Base-by-base conservation (phyloP, 345 rosid species). In the Pugionium dolabratum region DNA sequence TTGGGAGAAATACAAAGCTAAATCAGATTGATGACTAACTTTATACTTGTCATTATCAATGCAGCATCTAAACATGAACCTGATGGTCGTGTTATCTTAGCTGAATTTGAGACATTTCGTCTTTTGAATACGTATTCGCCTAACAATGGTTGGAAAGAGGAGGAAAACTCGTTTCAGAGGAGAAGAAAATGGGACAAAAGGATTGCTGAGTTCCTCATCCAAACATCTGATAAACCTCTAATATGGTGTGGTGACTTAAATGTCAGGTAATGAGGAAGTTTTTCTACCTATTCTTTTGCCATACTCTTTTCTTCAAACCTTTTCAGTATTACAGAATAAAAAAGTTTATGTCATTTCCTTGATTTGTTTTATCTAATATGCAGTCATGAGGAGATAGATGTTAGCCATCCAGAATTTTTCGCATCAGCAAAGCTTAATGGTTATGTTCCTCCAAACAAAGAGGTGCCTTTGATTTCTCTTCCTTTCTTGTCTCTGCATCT, bases 201-300 rank as follows among this genome's bases (percentile, higher is more conserved):
- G 79, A 75, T 90, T 28, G 80, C 81, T 27, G 96, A 94, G 66
- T 88, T 93, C 75, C 85, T 83, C 70, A 43, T 69, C 40, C 84
- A 76, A 73, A 51, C 70, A 11, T 85, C 95, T 45, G 89, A 85
- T 75, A 94, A 90, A 76, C 95, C 95, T 79, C 82, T 94, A 44
- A 85, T 94, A 50, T 90, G 99, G 97, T 94, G 97, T 40, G 99
- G 99, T 44, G 99, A 94, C 80, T 80, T 94, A 72, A 94, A 94
- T 77, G 96, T 88, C 54, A 94, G 99, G 97, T 72, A 49, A 45
- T 42, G 55, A 47, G 25, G 31, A 52, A 25, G 0, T 10, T 26
- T 42, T 31, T 62, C 5, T 42, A 44, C 46, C 30, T 62, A 56
- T 9, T 53, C 44, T 37, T 28, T 73, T 33, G 11, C 4, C 25